A percentile compares a stretch with the other conserved stretches of the same genome.
phyloP scores from a whole-genome alignment of 768 basidiomycete genomes.

The Psilocybe azurescens region DNA sequence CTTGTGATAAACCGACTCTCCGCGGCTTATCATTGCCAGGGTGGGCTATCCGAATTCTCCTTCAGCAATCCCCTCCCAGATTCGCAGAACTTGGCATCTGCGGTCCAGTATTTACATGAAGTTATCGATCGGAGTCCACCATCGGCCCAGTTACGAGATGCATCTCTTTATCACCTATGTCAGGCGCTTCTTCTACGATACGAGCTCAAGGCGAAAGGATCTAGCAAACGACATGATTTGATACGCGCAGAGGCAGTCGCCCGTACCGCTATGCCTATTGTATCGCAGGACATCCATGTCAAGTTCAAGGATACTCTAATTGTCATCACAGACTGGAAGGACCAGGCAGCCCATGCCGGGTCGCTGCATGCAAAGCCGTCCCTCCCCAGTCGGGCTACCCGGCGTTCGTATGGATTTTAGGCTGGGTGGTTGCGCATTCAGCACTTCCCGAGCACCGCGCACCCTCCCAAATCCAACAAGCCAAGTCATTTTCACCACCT shows the following conservation, averaged over 20 bases:
- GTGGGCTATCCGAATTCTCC: neutral
- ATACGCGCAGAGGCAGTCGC: conserved; percentile 1
- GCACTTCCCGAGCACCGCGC: neutral
- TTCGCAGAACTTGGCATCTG: neutral
- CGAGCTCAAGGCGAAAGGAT: neutral
- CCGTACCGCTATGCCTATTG: neutral
- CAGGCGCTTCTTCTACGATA: neutral
- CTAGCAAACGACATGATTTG: neutral
- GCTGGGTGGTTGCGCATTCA: neutral
- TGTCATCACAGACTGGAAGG: neutral
- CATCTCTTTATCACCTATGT: neutral
- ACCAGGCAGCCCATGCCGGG: neutral
- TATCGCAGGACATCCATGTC: neutral
- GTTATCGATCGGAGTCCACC: neutral
- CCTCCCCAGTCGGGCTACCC: no score
- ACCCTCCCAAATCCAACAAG: neutral
- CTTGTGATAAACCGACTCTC: neutral
- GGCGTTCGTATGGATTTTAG: neutral
- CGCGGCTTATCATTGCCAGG: neutral
- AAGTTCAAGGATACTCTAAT: neutral
- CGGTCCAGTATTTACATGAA: neutral
- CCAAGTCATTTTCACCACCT: neutral
- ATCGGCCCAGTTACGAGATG: neutral
- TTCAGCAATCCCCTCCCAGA: neutral
- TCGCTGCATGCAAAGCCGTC: neutral